phyloP scores from a whole-genome alignment of 2,329 filamentous ascomycete genomes.

The Lasiodiplodia sp. region DNA sequence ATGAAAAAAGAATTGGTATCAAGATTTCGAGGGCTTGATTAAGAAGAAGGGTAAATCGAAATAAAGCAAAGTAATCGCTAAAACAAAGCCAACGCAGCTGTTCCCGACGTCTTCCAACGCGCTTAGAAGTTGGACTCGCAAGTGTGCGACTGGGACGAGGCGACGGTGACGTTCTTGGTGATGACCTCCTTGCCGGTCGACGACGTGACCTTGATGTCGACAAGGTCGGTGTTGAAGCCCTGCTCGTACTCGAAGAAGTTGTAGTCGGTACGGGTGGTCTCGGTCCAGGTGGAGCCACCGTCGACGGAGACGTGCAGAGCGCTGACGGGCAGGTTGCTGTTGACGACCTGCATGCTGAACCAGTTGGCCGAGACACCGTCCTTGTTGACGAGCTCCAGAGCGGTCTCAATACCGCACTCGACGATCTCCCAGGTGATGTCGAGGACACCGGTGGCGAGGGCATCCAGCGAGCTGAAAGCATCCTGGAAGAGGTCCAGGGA shows the following conservation, averaged over 20 bases:
- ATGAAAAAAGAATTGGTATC: constrained; percentile 5
- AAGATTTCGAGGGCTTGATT: neutral
- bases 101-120: neutral
- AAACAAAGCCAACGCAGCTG: neutral
- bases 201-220: constrained; percentile 65
- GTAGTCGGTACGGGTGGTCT: constrained; percentile 59
- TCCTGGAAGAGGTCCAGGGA: constrained; percentile 64
- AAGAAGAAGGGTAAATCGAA: neutral
- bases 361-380: constrained; percentile 59
- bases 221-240: constrained; percentile 63
- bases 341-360: constrained; percentile 71
- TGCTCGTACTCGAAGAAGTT: constrained; percentile 68
- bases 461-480: constrained; percentile 58
- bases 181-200: constrained; percentile 58
- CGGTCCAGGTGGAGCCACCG: constrained; percentile 64
- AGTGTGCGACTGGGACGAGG: constrained; percentile 37
- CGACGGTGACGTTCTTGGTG: constrained; percentile 60
- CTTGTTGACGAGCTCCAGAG: constrained; percentile 62
- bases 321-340: constrained; percentile 64
- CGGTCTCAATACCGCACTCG: constrained; percentile 59
- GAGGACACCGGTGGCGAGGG: constrained; percentile 56
- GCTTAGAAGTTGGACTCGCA: constrained; percentile 43
- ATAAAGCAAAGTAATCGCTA: constrained; percentile 2
- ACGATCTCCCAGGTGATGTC: constrained; percentile 59
- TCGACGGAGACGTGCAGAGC: constrained; percentile 68